Base-by-base conservation (phyloP, 495 filamentous ascomycete genomes). In the Umbilicaria muhlenbergii region DNA sequence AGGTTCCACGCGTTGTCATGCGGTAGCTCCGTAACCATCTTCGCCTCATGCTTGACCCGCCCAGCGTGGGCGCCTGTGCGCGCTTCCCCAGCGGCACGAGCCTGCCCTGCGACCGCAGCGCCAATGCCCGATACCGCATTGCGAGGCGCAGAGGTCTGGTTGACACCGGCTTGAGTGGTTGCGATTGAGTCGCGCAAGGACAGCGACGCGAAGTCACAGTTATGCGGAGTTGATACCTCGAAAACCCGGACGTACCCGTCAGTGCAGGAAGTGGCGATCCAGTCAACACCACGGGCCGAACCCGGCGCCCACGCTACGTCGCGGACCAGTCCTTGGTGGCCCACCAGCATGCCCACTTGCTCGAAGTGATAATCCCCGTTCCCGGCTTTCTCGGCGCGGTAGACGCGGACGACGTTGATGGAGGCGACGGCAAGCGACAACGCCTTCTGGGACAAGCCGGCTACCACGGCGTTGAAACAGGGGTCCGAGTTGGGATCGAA, bases 251-350 rank as follows among this genome's bases (percentile, higher is more conserved):
- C 71, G 47, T 75, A 76, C 3, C 91, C 88, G 56, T 99, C 91
- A 57, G 88, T 87, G 54, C 84, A 86, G 1, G 85, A 89, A 28
- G 88, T 92, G 5, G 91, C 92, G 50, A 96, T 71, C 42, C 94
- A 67, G 56, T 99, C 89, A 53, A 81, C 86, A 1, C 87, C 87
- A 28, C 87, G 61, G 34, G 83, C 80, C 51, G 85, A 86, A 13
- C 86, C 86, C 41, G 82, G 81, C 7, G 91, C 87, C 91, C 91
- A 99, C 7, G 84, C 78, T 4, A 95, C 78, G 53, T 94, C 88
- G 41, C 88, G 70, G n/a, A 99, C 81, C 34, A 96, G 64, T 0
- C 77, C 76, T 2, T 70, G 61, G 51, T 93, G 81, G 0, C 74
- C 75, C 13, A 52, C 61, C 24, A 54, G 56, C 19, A 96, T 64